Evolutionary conservation across 257 asterid species (phyloP).

Genomic region (Eucommia ulmoides): DNA sequence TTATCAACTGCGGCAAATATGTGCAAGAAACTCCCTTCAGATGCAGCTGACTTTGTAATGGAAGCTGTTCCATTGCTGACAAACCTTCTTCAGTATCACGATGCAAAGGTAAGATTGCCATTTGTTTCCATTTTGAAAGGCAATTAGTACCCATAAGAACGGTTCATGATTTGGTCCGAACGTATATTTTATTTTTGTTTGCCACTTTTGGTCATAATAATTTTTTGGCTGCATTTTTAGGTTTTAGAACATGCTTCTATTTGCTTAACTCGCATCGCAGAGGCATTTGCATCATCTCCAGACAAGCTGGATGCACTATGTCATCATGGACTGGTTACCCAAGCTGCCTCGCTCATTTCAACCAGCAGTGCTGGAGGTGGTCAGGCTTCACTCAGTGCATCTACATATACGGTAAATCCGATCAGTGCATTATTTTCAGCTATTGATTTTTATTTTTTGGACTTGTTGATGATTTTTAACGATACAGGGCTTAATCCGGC

Average conservation of each 20-base stretch:
- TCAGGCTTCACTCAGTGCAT: conserved; percentile 83
- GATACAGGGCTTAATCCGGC: conserved; percentile 85
- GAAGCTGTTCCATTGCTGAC: conserved; percentile 98
- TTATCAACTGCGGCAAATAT: conserved; percentile 94
- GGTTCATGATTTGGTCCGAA: too few species aligned
- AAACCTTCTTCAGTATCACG: conserved; percentile 94
- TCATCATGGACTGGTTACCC: conserved; percentile 91
- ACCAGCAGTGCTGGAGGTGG: conserved; percentile 83
- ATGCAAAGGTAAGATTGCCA: conserved; percentile 60
- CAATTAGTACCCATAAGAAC: too few species aligned
- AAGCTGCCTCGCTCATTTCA: conserved; percentile 85
- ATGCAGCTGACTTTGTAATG: conserved; percentile 97
- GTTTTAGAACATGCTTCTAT: conserved; percentile 94
- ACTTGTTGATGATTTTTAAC: conserved; percentile 16
- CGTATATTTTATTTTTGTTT: too few species aligned
- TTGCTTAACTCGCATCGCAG: conserved; percentile 96
- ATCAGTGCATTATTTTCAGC: conserved; percentile 4
- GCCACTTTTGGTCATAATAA: too few species aligned
- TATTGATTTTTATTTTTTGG: conserved; percentile 8
- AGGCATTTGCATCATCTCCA: conserved; percentile 89
- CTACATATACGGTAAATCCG: conserved; percentile 73
- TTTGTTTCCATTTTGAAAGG: neutral
- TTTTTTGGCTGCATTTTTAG: too few species aligned
- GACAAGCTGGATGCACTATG: conserved; percentile 94
- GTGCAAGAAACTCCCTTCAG: conserved; percentile 97